Evolutionary conservation across 345 rosid genomes (phyloP).

Genomic region (Litchi chinensis): DNA sequence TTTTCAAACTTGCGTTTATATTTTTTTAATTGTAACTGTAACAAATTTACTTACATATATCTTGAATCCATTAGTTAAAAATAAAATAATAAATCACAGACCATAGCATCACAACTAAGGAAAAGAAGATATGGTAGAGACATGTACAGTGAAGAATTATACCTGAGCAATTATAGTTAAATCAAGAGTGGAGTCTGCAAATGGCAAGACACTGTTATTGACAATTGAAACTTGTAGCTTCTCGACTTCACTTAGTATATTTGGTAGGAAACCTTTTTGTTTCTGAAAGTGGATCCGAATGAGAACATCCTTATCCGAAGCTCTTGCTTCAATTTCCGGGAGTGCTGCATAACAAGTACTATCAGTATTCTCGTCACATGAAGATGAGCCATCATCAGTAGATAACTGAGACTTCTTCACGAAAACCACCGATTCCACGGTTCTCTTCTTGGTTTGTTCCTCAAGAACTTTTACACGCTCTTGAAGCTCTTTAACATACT

Average conservation of each 20-base stretch:
- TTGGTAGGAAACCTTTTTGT: conserved; percentile 42
- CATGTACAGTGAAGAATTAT: conserved; percentile 1
- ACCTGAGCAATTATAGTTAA: conserved; percentile 68
- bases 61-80: no score
- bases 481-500: conserved; percentile 70
- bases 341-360: conserved; percentile 35
- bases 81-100: no score
- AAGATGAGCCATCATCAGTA: conserved; percentile 37
- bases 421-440: conserved; percentile 56
- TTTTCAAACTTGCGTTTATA: no score
- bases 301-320: conserved; percentile 56
- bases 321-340: conserved; percentile 71
- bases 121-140: background rate
- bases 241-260: conserved; percentile 54
- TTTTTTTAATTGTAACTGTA: no score
- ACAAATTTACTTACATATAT: no score
- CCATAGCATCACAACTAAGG: no score
- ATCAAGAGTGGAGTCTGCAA: conserved; percentile 65
- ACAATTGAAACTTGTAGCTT: conserved; percentile 47
- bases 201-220: conserved; percentile 58
- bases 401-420: conserved; percentile 56
- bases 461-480: conserved; percentile 52
- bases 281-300: conserved; percentile 66
- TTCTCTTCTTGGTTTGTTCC: conserved; percentile 53
- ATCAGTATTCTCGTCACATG: conserved; percentile 43